Base-by-base conservation (phyloP, 176 grass and related monocot genomes). In the Luzula sylvatica region DNA sequence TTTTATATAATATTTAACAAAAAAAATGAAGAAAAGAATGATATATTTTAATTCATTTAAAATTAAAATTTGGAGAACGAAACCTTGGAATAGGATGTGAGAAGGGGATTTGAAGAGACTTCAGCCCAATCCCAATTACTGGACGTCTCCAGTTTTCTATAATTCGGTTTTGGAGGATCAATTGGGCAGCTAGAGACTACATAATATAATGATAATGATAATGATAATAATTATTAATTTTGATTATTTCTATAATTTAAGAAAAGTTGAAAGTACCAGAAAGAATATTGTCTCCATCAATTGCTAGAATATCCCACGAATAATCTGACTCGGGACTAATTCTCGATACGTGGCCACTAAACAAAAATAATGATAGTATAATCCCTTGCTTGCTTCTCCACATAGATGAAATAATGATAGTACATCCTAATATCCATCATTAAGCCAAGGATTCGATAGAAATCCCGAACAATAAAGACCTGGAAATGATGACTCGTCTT, bases 331-430 rank as follows among this genome's bases (percentile, higher is more conserved):
- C 72, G 3, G 92, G 74, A 65, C 55, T 96, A 58, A 86, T 6
- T 73, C 63, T 70, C 47, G 41, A 65, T 40, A 96, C 71, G 79
- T 86, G 23, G 54, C 68, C 41, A 27, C 92, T 96, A 66, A 41
- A 15, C 20, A 69, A 84, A 59, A 30, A 50, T 40, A 70, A 46
- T 69, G 26, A 46, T 38, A 46, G 0, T 32, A 96, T 29, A 65
- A 96, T 86, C 55, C 78, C 84, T 65, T 86, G 69, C 42, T 46
- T 89, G 67, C 90, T 86, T 63, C 80, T 70, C 90, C 90, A 96
- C 2, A 56, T 26, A 66, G 90, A 96, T 58, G 90, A 89, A 58
- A 89, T 26, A 71, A 96, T 52, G 68, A 96, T 72, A 66, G 90
- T 89, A 20, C n/a, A n/a, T n/a, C n/a, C n/a, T n/a, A n/a, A n/a